These are phyloP conservation scores for Phylloporus sp. DNA, from an alignment of 768 basidiomycete species.

Conservation along the genomic window DNA sequence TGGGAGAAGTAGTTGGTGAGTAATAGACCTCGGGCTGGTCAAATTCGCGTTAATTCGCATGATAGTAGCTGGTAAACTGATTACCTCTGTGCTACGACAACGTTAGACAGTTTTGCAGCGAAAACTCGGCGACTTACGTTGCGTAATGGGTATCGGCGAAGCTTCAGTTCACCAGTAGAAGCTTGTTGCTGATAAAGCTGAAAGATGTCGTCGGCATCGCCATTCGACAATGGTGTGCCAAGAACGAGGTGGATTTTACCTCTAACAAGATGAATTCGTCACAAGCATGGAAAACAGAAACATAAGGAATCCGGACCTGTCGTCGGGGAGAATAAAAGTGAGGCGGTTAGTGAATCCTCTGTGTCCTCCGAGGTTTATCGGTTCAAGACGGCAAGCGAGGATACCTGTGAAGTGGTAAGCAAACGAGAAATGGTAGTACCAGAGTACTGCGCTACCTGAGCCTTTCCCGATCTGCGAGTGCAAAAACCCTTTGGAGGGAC, in stretches of 20 bases:
- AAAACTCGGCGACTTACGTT: conserved; percentile 36
- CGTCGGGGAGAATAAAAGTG: conserved; percentile 47
- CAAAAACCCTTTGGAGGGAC: conserved; percentile 18
- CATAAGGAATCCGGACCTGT: conserved; percentile 35
- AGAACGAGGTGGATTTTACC: conserved; percentile 60
- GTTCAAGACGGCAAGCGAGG: conserved; percentile 12
- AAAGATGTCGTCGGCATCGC: conserved; percentile 53
- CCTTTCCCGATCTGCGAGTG: conserved; percentile 28
- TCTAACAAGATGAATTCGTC: conserved; percentile 23
- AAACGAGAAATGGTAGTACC: background rate
- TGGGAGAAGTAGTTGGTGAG: conserved; percentile 84
- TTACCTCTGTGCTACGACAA: conserved; percentile 63
- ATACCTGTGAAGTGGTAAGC: conserved; percentile 16
- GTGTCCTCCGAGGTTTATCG: conserved; percentile 15
- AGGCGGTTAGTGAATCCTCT: conserved; percentile 32
- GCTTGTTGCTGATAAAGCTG: conserved; percentile 64
- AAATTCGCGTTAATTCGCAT: conserved; percentile 6
- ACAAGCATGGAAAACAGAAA: background rate
- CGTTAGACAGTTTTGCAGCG: conserved; percentile 7
- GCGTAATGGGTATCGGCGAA: conserved; percentile 70
- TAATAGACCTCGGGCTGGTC: conserved; percentile 58
- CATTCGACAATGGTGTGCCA: conserved; percentile 35
- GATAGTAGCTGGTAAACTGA: background rate
- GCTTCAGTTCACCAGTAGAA: conserved; percentile 45
- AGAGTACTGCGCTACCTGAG: conserved; percentile 19